Base-by-base conservation (phyloP, 2,329 filamentous ascomycete species). In the Colletotrichum lindemuthianum region DNA sequence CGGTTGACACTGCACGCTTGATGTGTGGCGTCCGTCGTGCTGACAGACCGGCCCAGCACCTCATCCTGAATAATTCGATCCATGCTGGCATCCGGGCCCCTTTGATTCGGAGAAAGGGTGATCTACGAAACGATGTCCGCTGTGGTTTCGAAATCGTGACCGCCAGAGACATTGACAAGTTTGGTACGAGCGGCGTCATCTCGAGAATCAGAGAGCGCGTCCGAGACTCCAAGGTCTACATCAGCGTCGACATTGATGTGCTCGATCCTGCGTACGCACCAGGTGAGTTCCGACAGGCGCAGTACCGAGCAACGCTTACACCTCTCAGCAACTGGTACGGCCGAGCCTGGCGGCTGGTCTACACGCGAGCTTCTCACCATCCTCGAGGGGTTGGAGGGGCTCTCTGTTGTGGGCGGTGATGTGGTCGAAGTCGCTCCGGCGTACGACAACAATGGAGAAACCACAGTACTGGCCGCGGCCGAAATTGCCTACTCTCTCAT, bases 231-330 rank as follows among this genome's bases (percentile, higher is more conserved):
- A 83, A 79, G 48, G 86, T 88, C 11, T 95, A 95, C 71, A 81
- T 95, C 32, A 90, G 86, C 61, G 86, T 95, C 13, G 92, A 95
- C 72, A 94, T 94, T 69, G 92, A 95, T 75, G 91, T 94, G 0
- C 81, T 95, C 50, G 91, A 95, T 74, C 92, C 92, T 0, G 89
- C 79, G 0, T 77, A 78, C 53, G 88, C 88, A 8, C 90, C 91
- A n/a, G 82, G 81, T 82, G 15, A 72, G 70, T 75, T 70, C 10
- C 32, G 3, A 33, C 11, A 9, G 10, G 11, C 12, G 11, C 16
- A 1, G 15, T 16, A n/a, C 24, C n/a, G 13, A 1, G 47, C 12
- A 32, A 6, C 8, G 41, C 12, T 5, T 34, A 40, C 39, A 9
- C 2, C 7, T 9, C 12, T 43, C 59, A 50, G 91, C 89, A 2